A percentile compares a stretch with the other conserved stretches of the same genome.
These are phyloP conservation scores for Didymosphaeria variabile DNA, from an alignment of 2,329 filamentous ascomycete genomes.

Conservation along the genomic window DNA sequence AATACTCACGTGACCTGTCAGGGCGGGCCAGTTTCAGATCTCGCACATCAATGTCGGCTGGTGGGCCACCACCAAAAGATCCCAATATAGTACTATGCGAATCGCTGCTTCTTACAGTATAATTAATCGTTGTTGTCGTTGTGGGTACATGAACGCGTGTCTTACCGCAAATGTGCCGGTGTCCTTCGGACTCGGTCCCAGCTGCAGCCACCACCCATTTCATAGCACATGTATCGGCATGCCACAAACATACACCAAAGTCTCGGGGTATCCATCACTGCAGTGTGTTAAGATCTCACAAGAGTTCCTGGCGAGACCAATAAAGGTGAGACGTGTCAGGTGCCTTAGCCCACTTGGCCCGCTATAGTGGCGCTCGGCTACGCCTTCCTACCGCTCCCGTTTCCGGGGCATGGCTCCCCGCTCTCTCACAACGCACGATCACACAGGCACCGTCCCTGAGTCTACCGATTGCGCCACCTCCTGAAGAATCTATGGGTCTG, in stretches of 20 bases:
- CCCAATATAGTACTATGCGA: neutral
- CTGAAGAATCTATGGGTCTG: neutral
- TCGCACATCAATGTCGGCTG: neutral
- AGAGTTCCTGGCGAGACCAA: neutral
- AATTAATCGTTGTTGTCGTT: neutral
- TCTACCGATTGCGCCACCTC: slow-evolving; percentile 4
- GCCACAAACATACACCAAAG: neutral
- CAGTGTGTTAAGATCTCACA: neutral
- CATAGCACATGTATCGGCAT: neutral
- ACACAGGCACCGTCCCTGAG: neutral
- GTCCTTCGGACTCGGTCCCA: neutral
- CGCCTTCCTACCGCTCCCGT: slow-evolving; percentile 2
- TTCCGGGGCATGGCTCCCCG: slow-evolving; percentile 2
- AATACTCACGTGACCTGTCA: neutral
- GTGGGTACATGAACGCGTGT: slow-evolving; percentile 3
- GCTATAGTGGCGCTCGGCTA: slow-evolving; percentile 7
- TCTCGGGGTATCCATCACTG: neutral
- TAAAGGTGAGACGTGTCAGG: slow-evolving; percentile 6
- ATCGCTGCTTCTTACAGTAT: neutral
- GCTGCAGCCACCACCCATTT: neutral
- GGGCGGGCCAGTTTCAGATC: neutral
- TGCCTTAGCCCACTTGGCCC: neutral
- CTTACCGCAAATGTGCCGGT: neutral
- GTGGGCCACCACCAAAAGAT: neutral
- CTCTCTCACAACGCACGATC: slow-evolving; percentile 1